Conservation (phyloP, 2,329 filamentous ascomycete species). For the Botryotinia calthae region DNA sequence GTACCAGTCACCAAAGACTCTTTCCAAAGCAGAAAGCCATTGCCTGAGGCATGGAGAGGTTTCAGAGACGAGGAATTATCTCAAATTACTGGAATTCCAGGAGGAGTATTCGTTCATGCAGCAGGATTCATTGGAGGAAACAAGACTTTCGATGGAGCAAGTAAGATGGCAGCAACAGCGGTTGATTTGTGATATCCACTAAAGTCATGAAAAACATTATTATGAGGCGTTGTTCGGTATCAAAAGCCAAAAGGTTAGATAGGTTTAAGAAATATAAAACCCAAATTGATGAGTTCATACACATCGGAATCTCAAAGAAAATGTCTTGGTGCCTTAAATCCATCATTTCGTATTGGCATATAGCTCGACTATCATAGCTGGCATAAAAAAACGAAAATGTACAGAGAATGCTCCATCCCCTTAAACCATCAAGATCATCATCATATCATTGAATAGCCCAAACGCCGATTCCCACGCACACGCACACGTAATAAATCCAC, state of each 20-base stretch:
- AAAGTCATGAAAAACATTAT: conserved; percentile 1
- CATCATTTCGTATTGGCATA: conserved; percentile 14
- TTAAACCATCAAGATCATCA: conserved; percentile 16
- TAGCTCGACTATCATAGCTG: conserved; percentile 19
- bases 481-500: conserved; percentile 16
- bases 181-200: conserved; percentile 44
- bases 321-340: not conserved
- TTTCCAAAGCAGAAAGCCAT: conserved; percentile 86
- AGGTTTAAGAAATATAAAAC: not conserved
- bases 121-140: conserved; percentile 96
- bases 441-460: conserved; percentile 18
- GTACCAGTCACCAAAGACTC: conserved; percentile 83
- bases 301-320: not conserved
- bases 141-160: conserved; percentile 82
- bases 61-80: conserved; percentile 84
- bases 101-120: conserved; percentile 90
- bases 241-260: conserved; percentile 9
- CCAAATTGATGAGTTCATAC: not conserved
- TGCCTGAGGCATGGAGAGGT: conserved; percentile 90
- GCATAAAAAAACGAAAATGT: conserved; percentile 20
- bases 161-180: conserved; percentile 80
- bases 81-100: conserved; percentile 63
- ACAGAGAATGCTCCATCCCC: conserved; percentile 21
- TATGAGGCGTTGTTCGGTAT: conserved; percentile 12
- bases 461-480: conserved; percentile 20